Percentiles rank a stretch among this genome's conserved stretches.
Evolutionary conservation across 331 rosid genomes (phyloP).

Genomic region (Erythrophleum ivorense): DNA sequence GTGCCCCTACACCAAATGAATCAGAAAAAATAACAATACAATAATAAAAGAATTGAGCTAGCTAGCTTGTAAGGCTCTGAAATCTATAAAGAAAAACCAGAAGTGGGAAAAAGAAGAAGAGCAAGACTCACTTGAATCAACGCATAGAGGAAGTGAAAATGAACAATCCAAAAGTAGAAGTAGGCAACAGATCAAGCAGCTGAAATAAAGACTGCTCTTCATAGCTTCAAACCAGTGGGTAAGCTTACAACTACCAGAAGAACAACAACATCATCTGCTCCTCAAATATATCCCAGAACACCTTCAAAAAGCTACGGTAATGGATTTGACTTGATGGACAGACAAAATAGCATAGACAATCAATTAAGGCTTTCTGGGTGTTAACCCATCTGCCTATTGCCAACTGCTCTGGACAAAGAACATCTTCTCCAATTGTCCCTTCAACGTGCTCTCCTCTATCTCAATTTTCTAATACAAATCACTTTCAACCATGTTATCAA

Average conservation of each 20-base stretch:
- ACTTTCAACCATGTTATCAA: slow-evolving; percentile 26
- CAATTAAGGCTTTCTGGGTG: slow-evolving; percentile 18
- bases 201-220: slow-evolving; percentile 51
- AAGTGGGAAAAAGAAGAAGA: slow-evolving; percentile 12
- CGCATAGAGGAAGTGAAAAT: slow-evolving; percentile 75
- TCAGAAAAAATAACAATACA: slow-evolving; percentile 10
- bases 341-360: background rate
- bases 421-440: slow-evolving; percentile 25
- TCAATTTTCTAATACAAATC: slow-evolving; percentile 30
- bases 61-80: background rate
- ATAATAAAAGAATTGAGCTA: slow-evolving; percentile 14
- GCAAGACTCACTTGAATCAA: slow-evolving; percentile 68
- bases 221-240: slow-evolving; percentile 48
- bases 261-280: slow-evolving; percentile 30
- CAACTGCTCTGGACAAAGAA: slow-evolving; percentile 19
- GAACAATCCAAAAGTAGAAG: slow-evolving; percentile 63
- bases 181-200: slow-evolving; percentile 51
- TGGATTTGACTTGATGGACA: slow-evolving; percentile 38
- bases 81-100: too few species aligned
- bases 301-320: slow-evolving; percentile 13
- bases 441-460: slow-evolving; percentile 16
- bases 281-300: slow-evolving; percentile 32
- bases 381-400: slow-evolving; percentile 33
- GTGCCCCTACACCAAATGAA: slow-evolving; percentile 59
- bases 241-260: slow-evolving; percentile 27